These are phyloP conservation scores for Talaromyces sp. DNA, from an alignment of 2,329 filamentous ascomycete species.

Conservation along the genomic window DNA sequence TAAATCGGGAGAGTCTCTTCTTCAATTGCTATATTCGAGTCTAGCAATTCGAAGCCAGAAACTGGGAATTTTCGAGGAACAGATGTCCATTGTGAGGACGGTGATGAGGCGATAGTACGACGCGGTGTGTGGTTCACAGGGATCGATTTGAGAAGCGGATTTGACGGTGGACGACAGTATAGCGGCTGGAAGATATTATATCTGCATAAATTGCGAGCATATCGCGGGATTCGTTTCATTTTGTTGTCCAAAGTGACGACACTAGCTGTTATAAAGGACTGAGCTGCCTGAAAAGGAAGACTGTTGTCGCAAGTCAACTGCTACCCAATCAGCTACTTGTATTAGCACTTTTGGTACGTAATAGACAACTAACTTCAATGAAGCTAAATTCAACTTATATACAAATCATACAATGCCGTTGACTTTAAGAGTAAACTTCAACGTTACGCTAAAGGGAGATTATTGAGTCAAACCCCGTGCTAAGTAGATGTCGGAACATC, in stretches of 20 bases:
- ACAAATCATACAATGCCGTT: no score
- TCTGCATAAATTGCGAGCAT: not conserved
- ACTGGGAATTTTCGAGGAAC: not conserved
- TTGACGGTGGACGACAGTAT: not conserved
- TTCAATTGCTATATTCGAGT: not conserved
- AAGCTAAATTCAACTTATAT: no score
- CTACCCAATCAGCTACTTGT: no score
- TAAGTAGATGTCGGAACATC: no score
- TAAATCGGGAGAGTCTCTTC: slow-evolving; percentile 3
- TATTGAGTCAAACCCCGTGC: no score
- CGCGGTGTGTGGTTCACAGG: not conserved
- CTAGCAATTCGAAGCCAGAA: slow-evolving; percentile 1
- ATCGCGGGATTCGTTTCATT: not conserved
- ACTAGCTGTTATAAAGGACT: no score
- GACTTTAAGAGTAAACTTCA: no score
- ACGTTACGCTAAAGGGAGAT: no score
- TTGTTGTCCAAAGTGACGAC: not conserved
- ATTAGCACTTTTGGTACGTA: no score
- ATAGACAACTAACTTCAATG: no score
- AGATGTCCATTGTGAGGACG: slow-evolving; percentile 5
- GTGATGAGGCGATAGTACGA: not conserved
- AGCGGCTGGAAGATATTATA: not conserved
- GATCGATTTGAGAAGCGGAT: not conserved
- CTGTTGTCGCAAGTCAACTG: no score
- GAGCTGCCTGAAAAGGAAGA: no score